These are phyloP conservation scores for Alloascoidea africana DNA, from an alignment of 805 yeast genomes.

Conservation along the genomic window DNA sequence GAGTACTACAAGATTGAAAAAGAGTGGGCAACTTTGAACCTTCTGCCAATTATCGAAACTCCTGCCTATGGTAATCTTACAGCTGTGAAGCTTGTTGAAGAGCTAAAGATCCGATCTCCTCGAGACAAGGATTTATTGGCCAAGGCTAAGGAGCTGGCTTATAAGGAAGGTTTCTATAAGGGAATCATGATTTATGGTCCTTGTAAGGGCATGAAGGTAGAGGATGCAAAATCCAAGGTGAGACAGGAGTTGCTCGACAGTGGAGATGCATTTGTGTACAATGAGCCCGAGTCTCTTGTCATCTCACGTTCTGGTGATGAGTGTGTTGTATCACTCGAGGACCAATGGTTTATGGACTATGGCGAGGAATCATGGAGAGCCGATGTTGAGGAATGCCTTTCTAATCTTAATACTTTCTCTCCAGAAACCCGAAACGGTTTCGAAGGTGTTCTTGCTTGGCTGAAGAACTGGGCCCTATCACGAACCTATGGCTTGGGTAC, in stretches of 20 bases:
- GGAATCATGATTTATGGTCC: conserved; percentile 73
- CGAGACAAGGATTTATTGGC: conserved; percentile 81
- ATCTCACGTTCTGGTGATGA: conserved; percentile 93
- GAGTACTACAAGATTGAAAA: conserved; percentile 76
- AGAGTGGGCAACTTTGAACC: conserved; percentile 73
- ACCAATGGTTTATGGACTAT: conserved; percentile 96
- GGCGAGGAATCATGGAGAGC: conserved; percentile 89
- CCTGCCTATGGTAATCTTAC: conserved; percentile 78
- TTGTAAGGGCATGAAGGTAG: conserved; percentile 82
- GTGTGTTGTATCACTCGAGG: conserved; percentile 93
- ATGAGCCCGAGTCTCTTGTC: conserved; percentile 86
- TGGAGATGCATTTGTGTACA: conserved; percentile 77
- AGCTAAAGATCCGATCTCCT: conserved; percentile 86
- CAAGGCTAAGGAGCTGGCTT: conserved; percentile 85
- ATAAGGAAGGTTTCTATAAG: conserved; percentile 91
- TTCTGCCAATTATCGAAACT: conserved; percentile 62
- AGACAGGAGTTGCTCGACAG: conserved; percentile 65
- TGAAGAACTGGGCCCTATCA: conserved; percentile 96
- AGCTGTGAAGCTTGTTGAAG: conserved; percentile 74
- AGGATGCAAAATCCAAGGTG: conserved; percentile 77
- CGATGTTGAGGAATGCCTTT: conserved; percentile 67
- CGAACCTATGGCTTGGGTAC: conserved; percentile 96
- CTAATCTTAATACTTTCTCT: conserved; percentile 60
- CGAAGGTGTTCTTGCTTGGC: conserved; percentile 90
- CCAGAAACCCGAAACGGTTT: conserved; percentile 83